Base-by-base conservation (phyloP, 208 protist species). In the Leishmania arabica region DNA sequence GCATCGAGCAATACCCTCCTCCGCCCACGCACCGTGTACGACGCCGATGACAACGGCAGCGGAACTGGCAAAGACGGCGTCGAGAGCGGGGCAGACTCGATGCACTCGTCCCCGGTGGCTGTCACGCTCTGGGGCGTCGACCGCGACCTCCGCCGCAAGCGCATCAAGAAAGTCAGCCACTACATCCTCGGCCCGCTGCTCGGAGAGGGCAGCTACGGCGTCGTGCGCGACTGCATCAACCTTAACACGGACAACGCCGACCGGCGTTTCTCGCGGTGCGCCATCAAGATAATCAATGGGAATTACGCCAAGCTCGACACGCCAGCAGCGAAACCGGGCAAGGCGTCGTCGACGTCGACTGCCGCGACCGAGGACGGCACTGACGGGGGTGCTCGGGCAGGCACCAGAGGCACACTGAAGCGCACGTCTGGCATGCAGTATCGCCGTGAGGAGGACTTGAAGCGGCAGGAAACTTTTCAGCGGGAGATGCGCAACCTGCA, bases 151-250 rank as follows among this genome's bases (percentile, higher is more conserved):
- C 88, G 93, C 27, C 86, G 89, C 24, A 97, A 97, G 83, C 91
- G 91, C 47, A 87, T 96, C 51, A 97, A 97, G 84, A 87, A 91
- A 75, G 91, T 97, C 19, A 93, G 88, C 65, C 85, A 88, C 79
- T 97, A 97, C 84, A 90, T 97, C 62, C 84, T 97, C 17, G 94
- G 94, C 24, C 86, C 91, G 5, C 79, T 97, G 31, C 83, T 96
- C 17, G 94, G 94, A 1, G 94, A 97, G 74, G 94, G 94, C 53
- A 78, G 84, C 42, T 93, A 91, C 82, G 91, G 92, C 40, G 89
- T 89, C 3, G 92, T 97, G 58, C 92, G 94, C 7, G 94, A 97
- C 75, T 90, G 90, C 42, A 90, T 97, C 74, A 85, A 95, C 80
- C 85, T 90, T 31, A 91, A 84, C 47, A 86, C 79, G 17, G 92